phyloP scores from a whole-genome alignment of 176 grass and related monocot genomes.

The Ananas comosus region DNA sequence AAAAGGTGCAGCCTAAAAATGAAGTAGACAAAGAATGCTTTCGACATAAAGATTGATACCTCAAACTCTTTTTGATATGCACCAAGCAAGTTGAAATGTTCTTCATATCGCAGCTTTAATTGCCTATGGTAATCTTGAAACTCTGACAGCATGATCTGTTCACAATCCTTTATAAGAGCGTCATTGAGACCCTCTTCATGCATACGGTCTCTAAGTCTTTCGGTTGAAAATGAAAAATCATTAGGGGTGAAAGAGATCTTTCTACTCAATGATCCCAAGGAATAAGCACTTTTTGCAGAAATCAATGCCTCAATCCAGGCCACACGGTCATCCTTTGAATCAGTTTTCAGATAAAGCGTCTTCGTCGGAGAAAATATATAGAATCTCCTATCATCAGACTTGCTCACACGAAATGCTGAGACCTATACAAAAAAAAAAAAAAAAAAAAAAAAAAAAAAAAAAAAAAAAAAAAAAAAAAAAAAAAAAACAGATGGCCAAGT shows the following conservation, averaged over 20 bases:
- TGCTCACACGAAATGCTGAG: slow-evolving; percentile 66
- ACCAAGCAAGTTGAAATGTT: slow-evolving; percentile 54
- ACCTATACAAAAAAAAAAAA: slow-evolving; percentile 37
- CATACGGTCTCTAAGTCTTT: slow-evolving; percentile 44
- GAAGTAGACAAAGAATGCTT: not conserved
- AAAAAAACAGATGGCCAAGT: not conserved
- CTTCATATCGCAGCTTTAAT: slow-evolving; percentile 44
- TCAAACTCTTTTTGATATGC: slow-evolving; percentile 43
- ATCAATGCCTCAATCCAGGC: slow-evolving; percentile 63
- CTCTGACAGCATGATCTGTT: slow-evolving; percentile 59
- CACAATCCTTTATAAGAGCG: slow-evolving; percentile 53
- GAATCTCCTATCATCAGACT: slow-evolving; percentile 65
- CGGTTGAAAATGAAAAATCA: slow-evolving; percentile 47
- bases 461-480: not conserved
- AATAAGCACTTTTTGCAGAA: slow-evolving; percentile 53
- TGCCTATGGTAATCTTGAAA: slow-evolving; percentile 48
- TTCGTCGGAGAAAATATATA: slow-evolving; percentile 85
- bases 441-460: slow-evolving; percentile 4
- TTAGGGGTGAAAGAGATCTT: slow-evolving; percentile 41
- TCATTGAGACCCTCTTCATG: slow-evolving; percentile 50
- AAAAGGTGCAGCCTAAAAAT: not conserved
- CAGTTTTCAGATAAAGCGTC: slow-evolving; percentile 55
- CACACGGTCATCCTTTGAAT: slow-evolving; percentile 54
- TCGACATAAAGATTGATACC: slow-evolving; percentile 9
- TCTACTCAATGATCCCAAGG: slow-evolving; percentile 47